Base-by-base conservation (phyloP, 148 eudicot genomes). In the Polygonum aviculare region DNA sequence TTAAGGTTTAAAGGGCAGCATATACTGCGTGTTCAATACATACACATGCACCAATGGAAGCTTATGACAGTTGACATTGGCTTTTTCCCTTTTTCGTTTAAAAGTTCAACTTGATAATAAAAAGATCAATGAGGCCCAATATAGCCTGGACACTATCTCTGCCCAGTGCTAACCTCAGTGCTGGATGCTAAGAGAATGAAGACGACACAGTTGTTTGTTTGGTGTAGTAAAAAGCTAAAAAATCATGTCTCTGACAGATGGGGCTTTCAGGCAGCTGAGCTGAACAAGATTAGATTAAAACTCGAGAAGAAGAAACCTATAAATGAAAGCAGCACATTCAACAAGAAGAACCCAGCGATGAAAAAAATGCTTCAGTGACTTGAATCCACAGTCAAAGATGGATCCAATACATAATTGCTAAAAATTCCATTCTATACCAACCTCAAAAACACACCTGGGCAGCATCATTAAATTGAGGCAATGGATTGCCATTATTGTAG, bases 401-500 rank as follows among this genome's bases (percentile, higher is more conserved):
- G 74, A 40, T 16, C 41, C 69, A 55, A 36, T 38, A 67, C 36
- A 67, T 36, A 67, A 16, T 35, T 9, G 10, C 33, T 36, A 1
- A 35, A 1, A 15, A 7, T 36, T 54, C 14, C 44, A 67, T 67
- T 36, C 72, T 36, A 10, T 62, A 67, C 72, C 44, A 72, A 79
- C 74, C 33, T 57, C 73, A 52, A 21, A 77, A 76, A 72, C 79
- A 54, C 67, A 94, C 98, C 96, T 94, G 97, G 78, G 98, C 97
- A 84, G 98, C 97, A 84, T 86, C 88, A 74, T 88, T 90, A 81
- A 94, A 94, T 82, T 94, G 92, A 40, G 92, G 88, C 52, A 83
- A 74, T 55, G 98, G 98, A 78, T 94, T 94, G 74, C 98, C 98
- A 76, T 85, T 82, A 83, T 94, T 94, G 80, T 94, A 94, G 22